Evolutionary conservation across 176 grass and related monocot species (phyloP), one percentile per base, ranked within the genome.

Genomic region (Phoenix dactylifera): DNA sequence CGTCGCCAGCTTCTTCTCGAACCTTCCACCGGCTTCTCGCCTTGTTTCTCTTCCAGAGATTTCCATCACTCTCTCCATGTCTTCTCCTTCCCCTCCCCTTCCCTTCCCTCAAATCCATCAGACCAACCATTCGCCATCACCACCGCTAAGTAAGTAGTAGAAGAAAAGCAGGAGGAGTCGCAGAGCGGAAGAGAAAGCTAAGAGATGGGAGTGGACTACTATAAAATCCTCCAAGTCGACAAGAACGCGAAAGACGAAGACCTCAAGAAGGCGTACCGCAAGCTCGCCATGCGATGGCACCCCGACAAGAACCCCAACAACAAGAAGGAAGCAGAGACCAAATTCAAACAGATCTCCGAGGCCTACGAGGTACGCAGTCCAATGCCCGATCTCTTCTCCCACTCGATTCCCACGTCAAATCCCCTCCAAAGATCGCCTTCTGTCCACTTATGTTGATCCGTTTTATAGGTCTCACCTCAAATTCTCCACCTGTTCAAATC

Each of bases 281-380:
- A 96, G 84, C 79, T 96, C 62, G 92, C 92, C 75, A 96, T 96
- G 92, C 87, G 82, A 48, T 96, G 91, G 91, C 91, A 96, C 64
- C 91, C 91, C 9, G 86, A 96, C 58, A 96, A 96, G 86, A 96
- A 96, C 48, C 92, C 92, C 51, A 96, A 77, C 82, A 90, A 85
- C 75, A 87, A 90, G 77, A 87, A 83, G 67, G 86, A 96, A 57
- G 86, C 92, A 5, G 92, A 96, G 76, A 77, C 51, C 92, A 96
- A 85, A 80, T 96, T 96, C 75, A 96, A 96, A 71, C 80, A 96
- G 84, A 90, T 96, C 83, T 90, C 92, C 39, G 92, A 96, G 68
- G 92, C 92, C 1, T 96, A 96, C 74, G 92, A 96, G 78, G 92
- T 90, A 80, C 50, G 74, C 65, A 18, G 26, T 44, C 0, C 0